Evolutionary conservation across 1,284 basidiomycete genomes (phyloP), one percentile per base, ranked within the genome.

Genomic region (Pascua guehoae): DNA sequence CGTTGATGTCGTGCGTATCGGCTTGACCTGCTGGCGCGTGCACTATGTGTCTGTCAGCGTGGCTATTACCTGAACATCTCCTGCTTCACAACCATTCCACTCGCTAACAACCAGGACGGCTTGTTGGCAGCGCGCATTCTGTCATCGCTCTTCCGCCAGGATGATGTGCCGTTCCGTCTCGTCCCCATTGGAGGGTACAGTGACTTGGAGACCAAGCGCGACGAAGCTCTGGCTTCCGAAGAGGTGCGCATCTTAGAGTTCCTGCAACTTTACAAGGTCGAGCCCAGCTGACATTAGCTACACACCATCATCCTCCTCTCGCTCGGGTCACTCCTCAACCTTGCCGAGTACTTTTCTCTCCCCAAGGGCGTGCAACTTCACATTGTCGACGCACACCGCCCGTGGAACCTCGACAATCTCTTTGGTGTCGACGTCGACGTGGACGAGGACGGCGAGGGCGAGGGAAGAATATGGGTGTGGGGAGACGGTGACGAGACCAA

Each of bases 371-470:
- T 80, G 87, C 85, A 83, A 16, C 83, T 93, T 37, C 96, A 99
- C 79, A 86, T 98, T 67, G 89, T 99, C 75, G 96, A 99, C 76
- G 91, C 93, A 9, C 86, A 88, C 52, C 84, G 96, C 41, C 96
- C 96, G 7, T 87, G 90, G 76, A 93, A 95, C 75, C 80, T 98
- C 68, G 83, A 87, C 46, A 97, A 88, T 78, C 79, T 98, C 36
- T 98, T 96, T 73, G 86, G 86, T 8, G 82, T 82, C 1, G 78
- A 77, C 32, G 58, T 78, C 18, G 72, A 78, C 54, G 65, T 73
- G 17, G 63, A 53, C 17, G 63, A 67, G 24, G 63, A 66, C 9
- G 69, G 68, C 37, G 68, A 70, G 41, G 80, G 86, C 43, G 84
- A 92, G 43, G 77, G 90, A 4, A 61, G 69, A 51, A 71, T 79